These are phyloP conservation scores for Vitis labrusca DNA, from an alignment of 164 flowering plant species.

Conservation along the genomic window DNA sequence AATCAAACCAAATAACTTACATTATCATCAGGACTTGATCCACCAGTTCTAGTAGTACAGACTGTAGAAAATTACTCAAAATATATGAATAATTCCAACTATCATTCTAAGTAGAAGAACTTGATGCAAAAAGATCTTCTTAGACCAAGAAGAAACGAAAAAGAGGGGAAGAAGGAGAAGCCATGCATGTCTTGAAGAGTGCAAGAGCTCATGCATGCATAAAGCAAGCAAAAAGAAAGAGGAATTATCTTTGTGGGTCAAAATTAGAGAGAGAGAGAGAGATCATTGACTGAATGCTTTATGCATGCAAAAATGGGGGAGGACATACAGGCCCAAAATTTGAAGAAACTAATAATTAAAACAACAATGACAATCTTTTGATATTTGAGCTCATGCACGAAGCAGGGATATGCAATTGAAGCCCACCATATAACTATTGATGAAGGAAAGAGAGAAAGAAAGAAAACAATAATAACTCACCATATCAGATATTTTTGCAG, in stretches of 20 bases:
- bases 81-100: neutral
- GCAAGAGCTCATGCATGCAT: neutral
- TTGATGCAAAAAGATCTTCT: neutral
- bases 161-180: neutral
- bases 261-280: conserved; percentile 10
- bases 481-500: conserved; percentile 27
- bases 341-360: neutral
- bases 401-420: conserved; percentile 12
- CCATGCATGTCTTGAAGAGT: conserved; percentile 6
- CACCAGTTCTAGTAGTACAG: too few species aligned
- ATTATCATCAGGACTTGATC: too few species aligned
- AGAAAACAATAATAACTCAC: conserved; percentile 11
- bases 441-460: conserved; percentile 1
- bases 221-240: conserved; percentile 11
- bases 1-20: neutral
- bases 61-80: neutral
- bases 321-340: conserved; percentile 6
- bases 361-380: neutral
- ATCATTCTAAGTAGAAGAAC: too few species aligned
- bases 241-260: conserved; percentile 11
- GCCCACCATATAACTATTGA: neutral
- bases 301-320: conserved; percentile 15
- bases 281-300: neutral
- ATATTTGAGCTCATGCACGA: conserved; percentile 11
- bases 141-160: neutral